Percentiles rank a stretch among this genome's conserved stretches.
phyloP scores from a whole-genome alignment of 2,329 filamentous ascomycete species.

The Zymoseptoria crescenta region DNA sequence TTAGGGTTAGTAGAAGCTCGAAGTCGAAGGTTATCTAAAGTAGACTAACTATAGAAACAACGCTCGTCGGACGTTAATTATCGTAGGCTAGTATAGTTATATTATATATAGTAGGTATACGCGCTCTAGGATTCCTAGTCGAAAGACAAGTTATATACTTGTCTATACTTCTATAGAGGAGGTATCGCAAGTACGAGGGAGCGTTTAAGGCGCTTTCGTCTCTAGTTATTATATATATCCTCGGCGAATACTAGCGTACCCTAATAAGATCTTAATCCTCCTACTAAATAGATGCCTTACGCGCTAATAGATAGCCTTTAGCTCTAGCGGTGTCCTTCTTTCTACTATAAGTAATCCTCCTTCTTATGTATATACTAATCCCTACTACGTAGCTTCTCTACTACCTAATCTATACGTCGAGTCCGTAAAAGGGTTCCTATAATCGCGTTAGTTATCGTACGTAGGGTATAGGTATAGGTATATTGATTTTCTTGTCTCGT shows the following conservation, averaged over 20 bases:
- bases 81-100: neutral
- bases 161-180: neutral
- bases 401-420: neutral
- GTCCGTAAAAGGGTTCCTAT: neutral
- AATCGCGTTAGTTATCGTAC: neutral
- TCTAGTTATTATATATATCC: neutral
- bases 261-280: neutral
- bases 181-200: neutral
- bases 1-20: constrained; percentile 13
- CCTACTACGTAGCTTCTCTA: neutral
- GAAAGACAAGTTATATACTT: neutral
- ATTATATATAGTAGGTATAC: neutral
- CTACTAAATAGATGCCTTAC: too few species aligned
- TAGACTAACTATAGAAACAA: constrained; percentile 19
- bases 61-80: neutral
- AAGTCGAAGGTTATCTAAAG: constrained; percentile 26
- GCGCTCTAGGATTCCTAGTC: neutral
- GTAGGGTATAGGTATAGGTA: neutral
- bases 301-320: neutral
- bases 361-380: neutral
- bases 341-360: neutral
- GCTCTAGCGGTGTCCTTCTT: neutral
- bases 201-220: neutral
- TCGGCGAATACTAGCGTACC: neutral
- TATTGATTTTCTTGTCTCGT: too few species aligned